Evolutionary conservation across 805 yeast genomes (phyloP), one percentile per base, ranked within the genome.

Genomic region (Starmera dryadoides): DNA sequence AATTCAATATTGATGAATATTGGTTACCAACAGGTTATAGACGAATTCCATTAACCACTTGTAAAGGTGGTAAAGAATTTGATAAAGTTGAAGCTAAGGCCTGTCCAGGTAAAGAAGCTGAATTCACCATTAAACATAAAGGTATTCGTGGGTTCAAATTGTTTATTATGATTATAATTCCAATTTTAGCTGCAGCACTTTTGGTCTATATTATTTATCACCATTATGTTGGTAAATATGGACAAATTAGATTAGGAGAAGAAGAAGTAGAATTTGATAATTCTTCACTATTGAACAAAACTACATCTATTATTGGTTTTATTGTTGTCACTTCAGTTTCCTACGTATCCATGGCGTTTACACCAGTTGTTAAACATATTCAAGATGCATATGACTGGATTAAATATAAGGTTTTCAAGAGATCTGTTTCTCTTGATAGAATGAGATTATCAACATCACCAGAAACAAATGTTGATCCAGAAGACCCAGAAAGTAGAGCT

Each of bases 1-100:
- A 70, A 41, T 66, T 75, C 4, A 70, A 69, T 33, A 69, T 71
- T 1, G 66, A 79, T 44, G 88, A 86, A 55, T 89, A 77, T 58
- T 86, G 79, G 69, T 81, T 81, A 48, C 87, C 96, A 14, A 88
- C 98, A 1, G 98, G 98, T 1, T 93, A 93, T 60, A 77, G 98
- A 57, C 79, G 77, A 50, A 73, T 89, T 21, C 93, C 96, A 1
- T 57, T 85, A 40, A 81, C 93, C 11, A 86, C 96, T 0, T 93
- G 98, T 65, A 71, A 65, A 33, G 94, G 87, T 18, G 98, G 98
- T 4, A 60, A 76, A 40, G 68, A 71, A 41, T 71, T 86, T 38
- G 97, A 86, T 53, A 68, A 73, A 30, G 74, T 79, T 58, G 70
- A 64, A 16, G 69, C 83, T 3, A 70, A 64, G 39, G 75, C 97